Conservation (phyloP, 371 early-diverging fungal genomes). For the Saksenaea vasiformis region DNA sequence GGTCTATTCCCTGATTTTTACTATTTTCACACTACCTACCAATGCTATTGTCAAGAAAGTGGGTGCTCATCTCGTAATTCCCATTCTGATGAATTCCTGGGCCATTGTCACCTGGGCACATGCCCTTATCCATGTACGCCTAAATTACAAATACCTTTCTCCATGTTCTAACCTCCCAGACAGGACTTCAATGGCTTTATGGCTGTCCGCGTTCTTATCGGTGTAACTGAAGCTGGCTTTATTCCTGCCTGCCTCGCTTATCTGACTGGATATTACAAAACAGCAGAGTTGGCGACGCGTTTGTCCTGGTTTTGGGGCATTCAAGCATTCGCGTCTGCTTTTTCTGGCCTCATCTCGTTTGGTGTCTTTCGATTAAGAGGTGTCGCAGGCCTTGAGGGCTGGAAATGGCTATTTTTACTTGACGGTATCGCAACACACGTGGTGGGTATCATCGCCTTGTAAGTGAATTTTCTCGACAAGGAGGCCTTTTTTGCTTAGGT, state of each 20-base stretch:
- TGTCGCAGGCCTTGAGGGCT: conserved; percentile 55
- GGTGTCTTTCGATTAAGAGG: conserved; percentile 58
- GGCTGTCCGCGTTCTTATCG: conserved; percentile 31
- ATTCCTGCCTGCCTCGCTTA: conserved; percentile 63
- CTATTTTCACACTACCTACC: conserved; percentile 42
- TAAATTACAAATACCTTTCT: neutral
- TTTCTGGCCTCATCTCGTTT: conserved; percentile 60
- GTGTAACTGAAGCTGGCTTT: conserved; percentile 55
- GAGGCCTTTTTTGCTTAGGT: neutral
- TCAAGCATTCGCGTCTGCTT: conserved; percentile 57
- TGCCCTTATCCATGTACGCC: conserved; percentile 26
- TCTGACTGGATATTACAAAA: conserved; percentile 62
- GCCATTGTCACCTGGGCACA: conserved; percentile 56
- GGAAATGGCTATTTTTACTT: conserved; percentile 60
- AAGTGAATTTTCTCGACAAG: conserved; percentile 2
- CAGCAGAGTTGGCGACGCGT: conserved; percentile 56
- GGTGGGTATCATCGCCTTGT: conserved; percentile 45
- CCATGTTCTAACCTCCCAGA: neutral
- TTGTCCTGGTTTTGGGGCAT: conserved; percentile 63
- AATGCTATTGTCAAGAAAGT: conserved; percentile 52
- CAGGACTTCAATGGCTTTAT: conserved; percentile 30
- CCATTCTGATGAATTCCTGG: conserved; percentile 63
- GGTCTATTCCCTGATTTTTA: conserved; percentile 37
- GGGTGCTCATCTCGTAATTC: conserved; percentile 61
- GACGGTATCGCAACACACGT: conserved; percentile 56